Evolutionary conservation across 345 rosid genomes (phyloP).

Genomic region (Kernera saxatilis): DNA sequence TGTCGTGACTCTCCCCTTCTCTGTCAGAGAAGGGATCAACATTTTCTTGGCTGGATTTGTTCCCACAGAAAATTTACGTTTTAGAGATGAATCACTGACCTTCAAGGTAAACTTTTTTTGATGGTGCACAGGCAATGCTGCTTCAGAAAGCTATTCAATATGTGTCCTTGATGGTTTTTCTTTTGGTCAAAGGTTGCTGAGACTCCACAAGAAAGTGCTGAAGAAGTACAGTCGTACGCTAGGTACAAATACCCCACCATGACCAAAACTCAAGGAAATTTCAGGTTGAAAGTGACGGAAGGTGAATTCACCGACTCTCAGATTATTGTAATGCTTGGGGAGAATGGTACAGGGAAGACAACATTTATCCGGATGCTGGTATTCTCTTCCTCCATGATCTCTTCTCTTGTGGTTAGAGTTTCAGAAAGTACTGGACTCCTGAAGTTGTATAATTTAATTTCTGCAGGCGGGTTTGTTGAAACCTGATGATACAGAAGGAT

Average conservation of each 20-base stretch:
- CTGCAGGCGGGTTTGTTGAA: slow-evolving; percentile 86
- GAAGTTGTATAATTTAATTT: slow-evolving; percentile 6
- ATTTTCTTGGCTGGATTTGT: slow-evolving; percentile 96
- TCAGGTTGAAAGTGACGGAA: slow-evolving; percentile 70
- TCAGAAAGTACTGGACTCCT: neutral
- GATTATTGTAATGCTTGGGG: slow-evolving; percentile 95
- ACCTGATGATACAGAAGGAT: slow-evolving; percentile 70
- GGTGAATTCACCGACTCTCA: slow-evolving; percentile 99
- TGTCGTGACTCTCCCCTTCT: slow-evolving; percentile 96
- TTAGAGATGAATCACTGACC: slow-evolving; percentile 89
- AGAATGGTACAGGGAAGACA: slow-evolving; percentile 98
- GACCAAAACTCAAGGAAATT: slow-evolving; percentile 83
- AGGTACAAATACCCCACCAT: slow-evolving; percentile 91
- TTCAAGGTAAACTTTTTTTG: slow-evolving; percentile 56
- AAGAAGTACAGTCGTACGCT: slow-evolving; percentile 91
- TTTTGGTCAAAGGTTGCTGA: slow-evolving; percentile 74
- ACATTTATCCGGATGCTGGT: slow-evolving; percentile 99
- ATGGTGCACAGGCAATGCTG: neutral
- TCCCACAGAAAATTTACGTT: slow-evolving; percentile 89
- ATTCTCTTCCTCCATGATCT: slow-evolving; percentile 9
- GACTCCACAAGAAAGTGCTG: slow-evolving; percentile 91
- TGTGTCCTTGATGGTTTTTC: neutral
- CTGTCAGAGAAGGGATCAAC: slow-evolving; percentile 96
- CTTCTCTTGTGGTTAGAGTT: neutral
- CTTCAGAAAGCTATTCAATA: neutral